Evolutionary conservation across 2,329 filamentous ascomycete species (phyloP), one percentile per base, ranked within the genome.

Genomic region (Colletotrichum sp.): DNA sequence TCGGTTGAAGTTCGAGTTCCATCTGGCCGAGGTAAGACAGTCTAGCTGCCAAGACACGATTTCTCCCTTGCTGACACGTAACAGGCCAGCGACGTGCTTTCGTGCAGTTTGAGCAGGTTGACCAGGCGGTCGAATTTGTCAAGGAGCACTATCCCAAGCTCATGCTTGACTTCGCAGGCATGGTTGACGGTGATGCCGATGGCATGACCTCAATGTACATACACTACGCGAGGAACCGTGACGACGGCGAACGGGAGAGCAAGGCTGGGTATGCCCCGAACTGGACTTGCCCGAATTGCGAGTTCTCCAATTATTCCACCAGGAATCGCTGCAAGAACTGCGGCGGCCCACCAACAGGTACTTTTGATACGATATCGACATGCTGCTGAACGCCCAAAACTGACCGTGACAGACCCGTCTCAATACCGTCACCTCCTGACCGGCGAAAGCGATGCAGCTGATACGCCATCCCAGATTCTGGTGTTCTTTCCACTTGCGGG

Each of bases 381-480:
- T 49, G 44, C 44, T n/a, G 44, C 26, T 49, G 21, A 30, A 10
- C 0, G 18, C 28, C 26, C 30, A 4, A 18, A 16, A 6, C 75
- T 77, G 36, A 78, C 44, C 8, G 16, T 10, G 0, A 8, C 16
- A 78, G 75, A 77, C 36, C 63, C 62, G 13, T 64, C 60, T 8
- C 67, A 71, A 32, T 75, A 68, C 62, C 72, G 70, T 32, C 79
- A 83, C 28, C 86, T 84, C 62, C 81, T 90, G 7, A 89, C 88
- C 24, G 88, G 88, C 34, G 85, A 86, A 69, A 88, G 87, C 21
- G 89, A 90, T 79, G 87, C 88, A 28, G 85, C 87, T 68, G 84
- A 93, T 73, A 84, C 89, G 0, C 90, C 93, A 2, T 95, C 94
- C 1, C 95, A 96, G 79, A 95, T 96, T 78, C 86, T 97, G 24